phyloP scores from a whole-genome alignment of 75 land plant genomes.

The Cupressus sempervirens region DNA sequence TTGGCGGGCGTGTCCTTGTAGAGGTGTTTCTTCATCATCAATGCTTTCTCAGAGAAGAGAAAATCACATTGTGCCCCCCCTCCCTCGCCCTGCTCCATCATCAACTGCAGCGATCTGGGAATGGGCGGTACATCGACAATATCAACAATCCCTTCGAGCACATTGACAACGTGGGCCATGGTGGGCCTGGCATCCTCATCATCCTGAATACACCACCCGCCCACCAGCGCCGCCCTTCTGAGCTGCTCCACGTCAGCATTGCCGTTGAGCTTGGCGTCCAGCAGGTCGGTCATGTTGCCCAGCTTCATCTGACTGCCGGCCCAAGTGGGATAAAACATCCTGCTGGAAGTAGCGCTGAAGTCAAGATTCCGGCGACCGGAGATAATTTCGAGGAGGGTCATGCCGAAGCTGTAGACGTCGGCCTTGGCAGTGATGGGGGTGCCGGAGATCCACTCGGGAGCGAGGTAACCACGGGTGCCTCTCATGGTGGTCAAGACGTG shows the following conservation, averaged over 20 bases:
- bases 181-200: conserved; percentile 53
- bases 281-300: conserved; percentile 48
- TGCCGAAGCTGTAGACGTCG: conserved; percentile 80
- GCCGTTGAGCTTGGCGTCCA: conserved; percentile 26
- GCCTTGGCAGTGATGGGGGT: conserved; percentile 51
- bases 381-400: conserved; percentile 68
- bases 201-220: conserved; percentile 81
- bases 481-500: conserved; percentile 43
- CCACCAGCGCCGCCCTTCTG: conserved; percentile 48
- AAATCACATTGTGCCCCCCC: not conserved
- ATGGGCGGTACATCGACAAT: conserved; percentile 16
- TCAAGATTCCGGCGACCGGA: conserved; percentile 42
- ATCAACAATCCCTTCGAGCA: conserved; percentile 69
- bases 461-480: conserved; percentile 75
- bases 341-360: conserved; percentile 24
- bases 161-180: conserved; percentile 75
- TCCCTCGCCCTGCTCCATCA: not conserved
- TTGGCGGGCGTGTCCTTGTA: not conserved
- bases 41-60: not conserved
- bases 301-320: conserved; percentile 46
- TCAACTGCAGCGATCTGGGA: not conserved
- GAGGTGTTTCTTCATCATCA: not conserved
- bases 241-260: conserved; percentile 31
- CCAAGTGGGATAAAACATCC: conserved; percentile 57
- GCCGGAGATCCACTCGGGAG: conserved; percentile 56